These are phyloP conservation scores for Scytalidium lignicola DNA, from an alignment of 2,329 filamentous ascomycete genomes.

Conservation along the genomic window DNA sequence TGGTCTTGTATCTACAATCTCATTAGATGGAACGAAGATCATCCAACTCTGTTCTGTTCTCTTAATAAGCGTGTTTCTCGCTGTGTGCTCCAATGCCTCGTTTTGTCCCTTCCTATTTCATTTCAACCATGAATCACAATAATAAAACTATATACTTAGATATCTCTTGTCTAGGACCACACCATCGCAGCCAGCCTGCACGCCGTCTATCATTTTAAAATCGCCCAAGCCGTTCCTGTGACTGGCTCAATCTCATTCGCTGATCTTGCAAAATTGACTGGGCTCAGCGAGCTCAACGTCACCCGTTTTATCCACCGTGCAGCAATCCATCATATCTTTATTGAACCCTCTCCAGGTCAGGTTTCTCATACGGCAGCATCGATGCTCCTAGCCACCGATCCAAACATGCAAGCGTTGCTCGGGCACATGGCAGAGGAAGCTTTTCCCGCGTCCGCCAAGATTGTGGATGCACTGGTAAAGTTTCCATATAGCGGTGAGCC, in stretches of 20 bases:
- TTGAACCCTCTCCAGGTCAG: conserved; percentile 29
- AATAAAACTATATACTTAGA: background rate
- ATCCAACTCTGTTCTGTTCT: too few species aligned
- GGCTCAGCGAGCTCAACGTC: conserved; percentile 21
- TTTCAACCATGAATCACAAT: too few species aligned
- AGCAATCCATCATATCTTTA: conserved; percentile 35
- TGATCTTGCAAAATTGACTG: conserved; percentile 20
- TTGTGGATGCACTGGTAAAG: background rate
- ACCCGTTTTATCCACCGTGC: conserved; percentile 34
- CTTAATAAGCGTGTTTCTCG: too few species aligned
- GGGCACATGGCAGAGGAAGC: conserved; percentile 1
- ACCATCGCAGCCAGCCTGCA: conserved; percentile 1
- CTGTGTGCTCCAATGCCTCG: too few species aligned
- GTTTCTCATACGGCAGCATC: conserved; percentile 32
- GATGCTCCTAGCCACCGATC: conserved; percentile 33
- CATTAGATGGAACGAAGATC: too few species aligned
- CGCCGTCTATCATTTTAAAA: conserved; percentile 1
- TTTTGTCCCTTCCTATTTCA: too few species aligned
- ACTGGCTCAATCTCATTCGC: conserved; percentile 19
- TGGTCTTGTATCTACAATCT: too few species aligned
- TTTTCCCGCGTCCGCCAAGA: background rate
- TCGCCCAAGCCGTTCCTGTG: conserved; percentile 16
- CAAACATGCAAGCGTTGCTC: background rate
- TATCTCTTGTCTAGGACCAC: background rate
- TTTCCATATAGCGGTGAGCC: background rate